Percentiles rank a stretch among this genome's conserved stretches.
Evolutionary conservation across 768 basidiomycete species (phyloP).

Genomic region (Boletus reticuloceps): DNA sequence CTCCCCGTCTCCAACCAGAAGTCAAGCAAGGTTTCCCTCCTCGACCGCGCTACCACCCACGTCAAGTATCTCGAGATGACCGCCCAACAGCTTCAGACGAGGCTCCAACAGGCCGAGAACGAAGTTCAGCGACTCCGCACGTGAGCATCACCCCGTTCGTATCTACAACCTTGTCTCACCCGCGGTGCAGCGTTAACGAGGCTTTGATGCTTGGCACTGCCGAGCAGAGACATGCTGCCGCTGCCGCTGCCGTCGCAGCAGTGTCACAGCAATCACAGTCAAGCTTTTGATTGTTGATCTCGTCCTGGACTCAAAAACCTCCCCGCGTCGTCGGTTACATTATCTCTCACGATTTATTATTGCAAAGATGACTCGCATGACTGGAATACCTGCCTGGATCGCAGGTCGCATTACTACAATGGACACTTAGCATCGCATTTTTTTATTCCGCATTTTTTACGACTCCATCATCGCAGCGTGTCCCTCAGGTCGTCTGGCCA

Average conservation of each 20-base stretch:
- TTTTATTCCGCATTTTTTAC: slow-evolving; percentile 45
- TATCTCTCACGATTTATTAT: slow-evolving; percentile 38
- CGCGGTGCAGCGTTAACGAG: slow-evolving; percentile 65
- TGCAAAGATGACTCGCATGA: slow-evolving; percentile 38
- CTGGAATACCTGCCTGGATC: slow-evolving; percentile 54
- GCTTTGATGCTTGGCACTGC: slow-evolving; percentile 84
- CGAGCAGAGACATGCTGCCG: slow-evolving; percentile 63
- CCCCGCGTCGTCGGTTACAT: slow-evolving; percentile 31
- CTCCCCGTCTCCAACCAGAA: slow-evolving; percentile 90
- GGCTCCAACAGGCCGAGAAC: slow-evolving; percentile 74
- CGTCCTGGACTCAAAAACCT: slow-evolving; percentile 23
- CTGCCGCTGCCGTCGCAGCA: slow-evolving; percentile 55
- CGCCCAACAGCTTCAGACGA: slow-evolving; percentile 69
- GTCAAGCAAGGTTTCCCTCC: slow-evolving; percentile 86
- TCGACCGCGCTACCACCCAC: slow-evolving; percentile 86
- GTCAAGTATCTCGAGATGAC: slow-evolving; percentile 85
- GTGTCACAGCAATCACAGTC: slow-evolving; percentile 43
- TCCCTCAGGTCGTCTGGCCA: slow-evolving; percentile 24
- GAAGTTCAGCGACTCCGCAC: slow-evolving; percentile 78
- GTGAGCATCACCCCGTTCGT: slow-evolving; percentile 28
- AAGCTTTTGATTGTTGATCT: slow-evolving; percentile 43
- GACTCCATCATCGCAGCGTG: slow-evolving; percentile 23
- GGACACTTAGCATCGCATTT: slow-evolving; percentile 39
- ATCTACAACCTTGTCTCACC: not conserved
- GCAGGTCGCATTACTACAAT: slow-evolving; percentile 55